A percentile compares a stretch with the other conserved stretches of the same genome.
Evolutionary conservation across 2,329 filamentous ascomycete species (phyloP).

Genomic region (Cercospora brassicicola): DNA sequence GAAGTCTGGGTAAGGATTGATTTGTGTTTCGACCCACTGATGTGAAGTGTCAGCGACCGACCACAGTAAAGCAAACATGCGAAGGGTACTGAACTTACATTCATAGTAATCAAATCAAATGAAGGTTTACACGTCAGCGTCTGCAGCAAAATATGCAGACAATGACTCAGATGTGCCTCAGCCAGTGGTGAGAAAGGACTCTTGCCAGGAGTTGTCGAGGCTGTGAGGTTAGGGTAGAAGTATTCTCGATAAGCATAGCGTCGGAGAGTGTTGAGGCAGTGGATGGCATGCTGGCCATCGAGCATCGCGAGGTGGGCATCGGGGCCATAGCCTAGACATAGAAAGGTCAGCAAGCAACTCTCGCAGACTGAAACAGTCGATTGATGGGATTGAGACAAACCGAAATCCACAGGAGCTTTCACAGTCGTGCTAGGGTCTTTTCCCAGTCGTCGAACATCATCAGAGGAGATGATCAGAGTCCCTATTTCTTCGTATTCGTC

Average conservation of each 20-base stretch:
- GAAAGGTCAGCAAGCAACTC: too few species aligned
- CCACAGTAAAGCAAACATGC: too few species aligned
- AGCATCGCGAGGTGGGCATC: constrained; percentile 5
- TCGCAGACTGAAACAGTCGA: too few species aligned
- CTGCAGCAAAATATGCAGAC: constrained; percentile 4
- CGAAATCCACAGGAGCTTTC: background rate
- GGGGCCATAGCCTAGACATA: background rate
- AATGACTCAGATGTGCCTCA: constrained; percentile 1
- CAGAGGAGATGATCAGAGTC: background rate
- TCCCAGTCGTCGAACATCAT: background rate
- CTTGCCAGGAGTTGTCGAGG: background rate
- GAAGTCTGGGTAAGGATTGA: constrained; percentile 6
- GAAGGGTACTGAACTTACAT: too few species aligned
- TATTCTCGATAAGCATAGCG: constrained; percentile 9
- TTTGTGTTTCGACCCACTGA: constrained; percentile 4
- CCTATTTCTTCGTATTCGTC: constrained; percentile 2
- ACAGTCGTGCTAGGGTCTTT: constrained; percentile 4
- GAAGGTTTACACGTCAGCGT: constrained; percentile 9
- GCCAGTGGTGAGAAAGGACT: constrained; percentile 2
- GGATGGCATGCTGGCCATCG: constrained; percentile 12
- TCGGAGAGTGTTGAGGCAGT: constrained; percentile 7
- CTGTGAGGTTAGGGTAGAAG: constrained; percentile 1
- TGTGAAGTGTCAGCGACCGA: too few species aligned
- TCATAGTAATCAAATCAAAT: constrained; percentile 5
- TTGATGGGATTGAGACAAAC: too few species aligned